phyloP scores from a whole-genome alignment of 768 basidiomycete genomes.

The Dacryopinax primogenitus region DNA sequence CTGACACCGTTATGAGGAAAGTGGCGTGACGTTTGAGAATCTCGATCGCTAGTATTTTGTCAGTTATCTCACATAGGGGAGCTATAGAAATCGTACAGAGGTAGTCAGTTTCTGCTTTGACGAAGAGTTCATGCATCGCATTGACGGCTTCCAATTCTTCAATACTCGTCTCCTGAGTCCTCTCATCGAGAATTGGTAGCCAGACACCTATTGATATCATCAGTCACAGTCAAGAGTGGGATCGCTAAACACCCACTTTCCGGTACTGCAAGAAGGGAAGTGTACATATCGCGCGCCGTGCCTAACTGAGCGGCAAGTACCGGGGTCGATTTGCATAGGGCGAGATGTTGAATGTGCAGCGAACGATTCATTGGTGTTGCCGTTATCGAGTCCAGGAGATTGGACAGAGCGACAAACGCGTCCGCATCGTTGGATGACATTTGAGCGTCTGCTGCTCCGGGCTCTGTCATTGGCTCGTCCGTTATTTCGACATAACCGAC shows the following conservation, averaged over 20 bases:
- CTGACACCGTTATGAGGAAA: conserved; percentile 34
- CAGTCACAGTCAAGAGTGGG: background rate
- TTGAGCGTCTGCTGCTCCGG: background rate
- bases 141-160: conserved; percentile 39
- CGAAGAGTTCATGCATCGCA: conserved; percentile 49
- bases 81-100: conserved; percentile 45
- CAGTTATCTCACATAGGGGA: conserved; percentile 18
- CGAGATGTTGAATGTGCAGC: background rate
- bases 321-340: background rate
- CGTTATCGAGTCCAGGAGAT: background rate
- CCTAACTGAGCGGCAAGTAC: background rate
- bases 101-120: conserved; percentile 60
- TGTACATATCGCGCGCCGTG: background rate
- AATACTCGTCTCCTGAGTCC: conserved; percentile 27
- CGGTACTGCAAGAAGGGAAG: background rate
- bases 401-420: background rate
- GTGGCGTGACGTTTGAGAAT: conserved; percentile 56
- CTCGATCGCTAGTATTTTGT: conserved; percentile 47
- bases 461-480: background rate
- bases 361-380: background rate
- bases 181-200: conserved; percentile 52
- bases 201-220: conserved; percentile 45
- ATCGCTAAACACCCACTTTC: background rate
- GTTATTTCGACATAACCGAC: background rate
- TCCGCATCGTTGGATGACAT: background rate